Evolutionary conservation across 2,329 filamentous ascomycete species (phyloP).

Genomic region (Stemphylium lycopersici): DNA sequence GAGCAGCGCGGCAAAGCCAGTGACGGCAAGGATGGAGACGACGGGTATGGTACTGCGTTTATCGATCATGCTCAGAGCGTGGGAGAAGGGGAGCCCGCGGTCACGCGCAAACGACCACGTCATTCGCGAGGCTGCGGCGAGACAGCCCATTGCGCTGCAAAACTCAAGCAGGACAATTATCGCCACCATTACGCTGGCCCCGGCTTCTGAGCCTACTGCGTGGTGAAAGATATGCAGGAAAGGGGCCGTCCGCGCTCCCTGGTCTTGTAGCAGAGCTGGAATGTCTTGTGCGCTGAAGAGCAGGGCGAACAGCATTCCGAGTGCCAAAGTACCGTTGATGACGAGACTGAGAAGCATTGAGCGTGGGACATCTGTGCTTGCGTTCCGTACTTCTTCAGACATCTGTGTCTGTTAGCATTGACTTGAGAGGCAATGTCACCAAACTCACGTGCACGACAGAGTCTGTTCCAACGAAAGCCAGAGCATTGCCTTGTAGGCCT

Average conservation of each 20-base stretch:
- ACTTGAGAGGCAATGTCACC: no score
- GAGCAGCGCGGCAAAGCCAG: conserved; percentile 53
- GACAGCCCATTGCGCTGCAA: conserved; percentile 49
- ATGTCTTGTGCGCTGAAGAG: conserved; percentile 49
- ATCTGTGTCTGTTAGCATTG: conserved; percentile 32
- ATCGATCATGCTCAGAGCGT: conserved; percentile 41
- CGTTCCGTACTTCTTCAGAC: conserved; percentile 49
- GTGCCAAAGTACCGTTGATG: conserved; percentile 51
- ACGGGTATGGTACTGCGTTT: conserved; percentile 51
- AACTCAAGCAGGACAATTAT: conserved; percentile 51
- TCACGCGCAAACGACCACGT: conserved; percentile 55
- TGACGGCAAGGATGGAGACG: conserved; percentile 55
- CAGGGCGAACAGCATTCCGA: conserved; percentile 51
- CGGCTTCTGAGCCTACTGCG: conserved; percentile 41
- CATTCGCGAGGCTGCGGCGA: conserved; percentile 52
- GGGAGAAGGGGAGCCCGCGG: conserved; percentile 49
- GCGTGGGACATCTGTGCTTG: conserved; percentile 45
- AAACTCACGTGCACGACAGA: conserved; percentile 47
- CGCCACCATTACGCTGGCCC: conserved; percentile 57
- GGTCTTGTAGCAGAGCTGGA: conserved; percentile 22
- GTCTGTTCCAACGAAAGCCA: conserved; percentile 48
- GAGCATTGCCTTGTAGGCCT: conserved; percentile 49
- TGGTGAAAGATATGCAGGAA: conserved; percentile 59
- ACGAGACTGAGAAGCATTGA: conserved; percentile 53
- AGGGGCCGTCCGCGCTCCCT: conserved; percentile 36